Conservation (phyloP, 1,284 basidiomycete species). For the Sanghuangporus weigelae region DNA sequence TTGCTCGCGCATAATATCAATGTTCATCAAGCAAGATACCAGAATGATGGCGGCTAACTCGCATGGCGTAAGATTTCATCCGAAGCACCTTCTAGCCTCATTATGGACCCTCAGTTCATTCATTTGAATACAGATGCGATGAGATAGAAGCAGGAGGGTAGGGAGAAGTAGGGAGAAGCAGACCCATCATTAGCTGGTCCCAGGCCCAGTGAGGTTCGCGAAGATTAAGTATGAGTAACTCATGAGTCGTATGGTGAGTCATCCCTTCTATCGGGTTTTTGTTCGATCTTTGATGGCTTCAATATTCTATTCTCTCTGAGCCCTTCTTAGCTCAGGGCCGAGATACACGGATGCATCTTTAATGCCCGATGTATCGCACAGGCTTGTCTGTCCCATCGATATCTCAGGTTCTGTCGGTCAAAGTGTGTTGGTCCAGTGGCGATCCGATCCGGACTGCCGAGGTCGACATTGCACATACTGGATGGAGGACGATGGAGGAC, state of each 20-base stretch:
- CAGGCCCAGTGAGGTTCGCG: background rate
- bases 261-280: background rate
- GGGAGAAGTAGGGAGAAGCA: background rate
- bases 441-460: background rate
- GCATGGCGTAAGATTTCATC: background rate
- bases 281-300: background rate
- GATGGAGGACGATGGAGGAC: no score
- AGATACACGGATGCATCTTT: background rate
- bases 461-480: background rate
- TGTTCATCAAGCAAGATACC: background rate
- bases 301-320: background rate
- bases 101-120: background rate
- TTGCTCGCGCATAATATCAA: background rate
- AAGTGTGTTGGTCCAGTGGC: background rate
- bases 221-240: background rate
- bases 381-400: background rate
- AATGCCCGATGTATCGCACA: background rate
- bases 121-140: background rate
- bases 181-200: background rate
- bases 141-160: background rate
- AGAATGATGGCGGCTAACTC: background rate
- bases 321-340: background rate
- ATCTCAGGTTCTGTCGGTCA: background rate
- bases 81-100: background rate
- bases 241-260: background rate